Conservation (phyloP, 495 filamentous ascomycete genomes). For the Alectoria sarmentosa region DNA sequence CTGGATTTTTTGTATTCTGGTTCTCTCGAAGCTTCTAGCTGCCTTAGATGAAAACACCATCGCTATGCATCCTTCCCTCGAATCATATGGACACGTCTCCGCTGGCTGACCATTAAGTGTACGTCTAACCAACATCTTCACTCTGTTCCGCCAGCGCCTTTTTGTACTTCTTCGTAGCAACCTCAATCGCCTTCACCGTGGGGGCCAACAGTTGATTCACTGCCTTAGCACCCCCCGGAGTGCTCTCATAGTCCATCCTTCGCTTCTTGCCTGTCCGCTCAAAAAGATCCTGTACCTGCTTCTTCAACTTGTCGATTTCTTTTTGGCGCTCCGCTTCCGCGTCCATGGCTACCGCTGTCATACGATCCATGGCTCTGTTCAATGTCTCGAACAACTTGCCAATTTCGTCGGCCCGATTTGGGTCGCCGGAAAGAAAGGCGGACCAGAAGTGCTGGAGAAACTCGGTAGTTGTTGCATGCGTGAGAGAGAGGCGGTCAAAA, state of each 20-base stretch:
- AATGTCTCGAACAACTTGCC: conserved; percentile 71
- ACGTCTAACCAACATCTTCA: conserved; percentile 28
- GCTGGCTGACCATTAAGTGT: background rate
- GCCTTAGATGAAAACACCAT: background rate
- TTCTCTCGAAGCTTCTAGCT: background rate
- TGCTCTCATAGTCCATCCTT: conserved; percentile 52
- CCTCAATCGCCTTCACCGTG: conserved; percentile 57
- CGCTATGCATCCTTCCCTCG: background rate
- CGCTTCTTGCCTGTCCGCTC: conserved; percentile 63
- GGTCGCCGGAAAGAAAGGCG: conserved; percentile 76
- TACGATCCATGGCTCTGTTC: conserved; percentile 64
- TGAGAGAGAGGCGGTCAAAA: conserved; percentile 69
- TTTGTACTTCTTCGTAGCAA: conserved; percentile 57
- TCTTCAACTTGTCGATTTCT: conserved; percentile 51
- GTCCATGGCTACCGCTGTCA: conserved; percentile 69
- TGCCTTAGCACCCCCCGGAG: conserved; percentile 67
- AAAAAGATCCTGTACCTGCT: conserved; percentile 59
- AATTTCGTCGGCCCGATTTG: conserved; percentile 67
- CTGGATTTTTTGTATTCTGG: background rate
- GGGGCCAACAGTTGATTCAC: conserved; percentile 70
- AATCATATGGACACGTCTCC: background rate
- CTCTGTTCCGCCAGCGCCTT: conserved; percentile 53
- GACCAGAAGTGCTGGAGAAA: conserved; percentile 96
- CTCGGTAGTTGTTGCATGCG: conserved; percentile 86
- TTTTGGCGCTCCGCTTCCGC: conserved; percentile 66